Base-by-base conservation (phyloP, 805 yeast species). In the Sungouiella thailandica region DNA sequence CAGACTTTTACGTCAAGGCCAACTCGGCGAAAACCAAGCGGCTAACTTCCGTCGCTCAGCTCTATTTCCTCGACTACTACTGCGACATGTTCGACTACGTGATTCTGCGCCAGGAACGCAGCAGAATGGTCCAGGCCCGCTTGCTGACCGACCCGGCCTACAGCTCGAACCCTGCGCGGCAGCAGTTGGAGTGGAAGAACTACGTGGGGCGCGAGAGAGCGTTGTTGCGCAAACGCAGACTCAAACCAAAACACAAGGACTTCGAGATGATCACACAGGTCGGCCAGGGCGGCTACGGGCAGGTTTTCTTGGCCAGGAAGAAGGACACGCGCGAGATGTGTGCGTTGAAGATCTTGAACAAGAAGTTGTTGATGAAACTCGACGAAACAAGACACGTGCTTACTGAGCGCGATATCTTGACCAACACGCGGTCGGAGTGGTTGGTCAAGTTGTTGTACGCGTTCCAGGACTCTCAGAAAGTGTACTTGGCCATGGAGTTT, bases 271-370 rank as follows among this genome's bases (percentile, higher is more conserved):
- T 93, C 46, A 93, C 99, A 1, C 98, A 93, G 65, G 97, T 93
- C 20, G 99, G 99, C 10, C 98, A 93, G 66, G 99, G 99, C 53
- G 99, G 99, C 3, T 93, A 93, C 55, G 99, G 99, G 16, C 97
- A 93, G 62, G 99, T 93, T n/a, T 93, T 86, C 51, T 65, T 93
- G 42, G 97, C 99, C 1, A 76, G 89, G 46, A 93, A 93, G 68
- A 81, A 80, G 46, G 99, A 93, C 53, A 88, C 97, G 1, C 78
- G 80, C 43, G 99, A 93, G 60, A 83, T 93, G 29, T 90, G 96
- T 61, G 99, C 99, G 2, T 69, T 93, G 49, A 93, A 93, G 58
- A 85, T 93, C 10, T 71, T 93, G 53, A 89, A 87, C 58, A 93
- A 93, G 59, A 82, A 82, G 50, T 70, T 89, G 49, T 69, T 90